Percentiles rank a stretch among this genome's conserved stretches.
Evolutionary conservation across 768 basidiomycete genomes (phyloP).

Genomic region (Rhodosporidiobolus odoratus): DNA sequence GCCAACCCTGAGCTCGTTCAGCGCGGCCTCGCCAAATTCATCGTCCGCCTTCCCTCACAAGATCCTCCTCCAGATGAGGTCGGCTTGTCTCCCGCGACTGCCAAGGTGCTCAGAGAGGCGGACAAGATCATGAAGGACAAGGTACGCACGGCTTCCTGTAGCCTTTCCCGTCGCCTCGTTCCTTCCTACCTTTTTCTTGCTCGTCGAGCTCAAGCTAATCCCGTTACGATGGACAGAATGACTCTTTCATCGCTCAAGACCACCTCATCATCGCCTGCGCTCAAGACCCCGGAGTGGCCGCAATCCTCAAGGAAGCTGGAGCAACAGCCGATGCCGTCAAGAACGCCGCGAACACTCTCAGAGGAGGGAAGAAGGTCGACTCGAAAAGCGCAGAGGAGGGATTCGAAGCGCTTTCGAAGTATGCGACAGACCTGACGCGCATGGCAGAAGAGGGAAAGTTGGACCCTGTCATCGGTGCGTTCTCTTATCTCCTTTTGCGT

Average conservation of each 20-base stretch:
- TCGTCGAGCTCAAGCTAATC: too few species aligned
- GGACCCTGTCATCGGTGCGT: slow-evolving; percentile 48
- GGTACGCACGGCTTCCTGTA: slow-evolving; percentile 16
- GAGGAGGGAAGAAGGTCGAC: slow-evolving; percentile 80
- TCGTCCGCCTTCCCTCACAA: slow-evolving; percentile 77
- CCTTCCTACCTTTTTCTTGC: background rate
- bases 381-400: slow-evolving; percentile 81
- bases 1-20: slow-evolving; percentile 65
- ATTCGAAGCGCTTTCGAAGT: slow-evolving; percentile 79
- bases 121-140: slow-evolving; percentile 65
- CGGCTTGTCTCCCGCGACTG: slow-evolving; percentile 56
- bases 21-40: slow-evolving; percentile 65
- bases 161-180: background rate
- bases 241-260: slow-evolving; percentile 88
- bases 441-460: slow-evolving; percentile 45
- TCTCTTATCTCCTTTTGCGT: background rate
- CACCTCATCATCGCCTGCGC: slow-evolving; percentile 80
- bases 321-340: slow-evolving; percentile 63
- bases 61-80: slow-evolving; percentile 79
- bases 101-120: slow-evolving; percentile 68
- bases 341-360: slow-evolving; percentile 68
- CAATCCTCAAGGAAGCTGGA: slow-evolving; percentile 67
- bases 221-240: slow-evolving; percentile 52
- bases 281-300: slow-evolving; percentile 63
- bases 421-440: slow-evolving; percentile 47